These are phyloP conservation scores for Marasmius tenuissimus DNA, from an alignment of 1,284 basidiomycete genomes.

Conservation along the genomic window DNA sequence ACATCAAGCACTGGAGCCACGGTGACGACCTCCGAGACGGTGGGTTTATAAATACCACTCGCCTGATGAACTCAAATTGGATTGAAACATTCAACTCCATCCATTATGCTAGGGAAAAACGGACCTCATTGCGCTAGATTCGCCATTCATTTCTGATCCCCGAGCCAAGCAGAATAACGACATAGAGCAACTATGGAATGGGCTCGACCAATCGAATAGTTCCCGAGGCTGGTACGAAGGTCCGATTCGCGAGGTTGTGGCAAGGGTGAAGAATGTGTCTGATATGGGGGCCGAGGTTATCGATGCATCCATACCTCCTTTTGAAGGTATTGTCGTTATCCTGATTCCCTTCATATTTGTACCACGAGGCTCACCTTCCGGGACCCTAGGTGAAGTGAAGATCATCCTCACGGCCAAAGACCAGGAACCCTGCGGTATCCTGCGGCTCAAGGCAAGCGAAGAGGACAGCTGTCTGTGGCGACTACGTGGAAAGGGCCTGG, in stretches of 20 bases:
- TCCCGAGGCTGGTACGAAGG: conserved; percentile 68
- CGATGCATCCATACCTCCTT: conserved; percentile 53
- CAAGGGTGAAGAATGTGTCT: conserved; percentile 45
- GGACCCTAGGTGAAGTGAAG: conserved; percentile 60
- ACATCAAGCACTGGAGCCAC: neutral
- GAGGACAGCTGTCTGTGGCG: conserved; percentile 77
- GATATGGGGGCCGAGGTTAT: conserved; percentile 42
- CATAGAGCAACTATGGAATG: conserved; percentile 59
- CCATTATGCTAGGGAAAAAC: conserved; percentile 23
- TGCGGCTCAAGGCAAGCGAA: conserved; percentile 62
- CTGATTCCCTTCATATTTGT: conserved; percentile 4
- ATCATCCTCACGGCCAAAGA: conserved; percentile 40
- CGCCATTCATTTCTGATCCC: conserved; percentile 58
- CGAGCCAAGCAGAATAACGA: conserved; percentile 29
- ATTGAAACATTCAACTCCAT: no score
- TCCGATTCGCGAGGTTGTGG: conserved; percentile 50
- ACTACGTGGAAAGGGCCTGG: conserved; percentile 51
- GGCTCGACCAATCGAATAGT: conserved; percentile 40
- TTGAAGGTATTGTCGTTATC: conserved; percentile 44
- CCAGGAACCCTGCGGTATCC: conserved; percentile 29
- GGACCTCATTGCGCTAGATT: conserved; percentile 71
- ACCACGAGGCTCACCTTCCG: conserved; percentile 7
- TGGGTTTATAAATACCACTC: neutral
- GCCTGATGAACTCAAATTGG: neutral
- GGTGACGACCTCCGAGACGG: conserved; percentile 1